A percentile compares a stretch with the other conserved stretches of the same genome.
phyloP scores from a whole-genome alignment of 306 rosid species.

The Quercus wislizeni region DNA sequence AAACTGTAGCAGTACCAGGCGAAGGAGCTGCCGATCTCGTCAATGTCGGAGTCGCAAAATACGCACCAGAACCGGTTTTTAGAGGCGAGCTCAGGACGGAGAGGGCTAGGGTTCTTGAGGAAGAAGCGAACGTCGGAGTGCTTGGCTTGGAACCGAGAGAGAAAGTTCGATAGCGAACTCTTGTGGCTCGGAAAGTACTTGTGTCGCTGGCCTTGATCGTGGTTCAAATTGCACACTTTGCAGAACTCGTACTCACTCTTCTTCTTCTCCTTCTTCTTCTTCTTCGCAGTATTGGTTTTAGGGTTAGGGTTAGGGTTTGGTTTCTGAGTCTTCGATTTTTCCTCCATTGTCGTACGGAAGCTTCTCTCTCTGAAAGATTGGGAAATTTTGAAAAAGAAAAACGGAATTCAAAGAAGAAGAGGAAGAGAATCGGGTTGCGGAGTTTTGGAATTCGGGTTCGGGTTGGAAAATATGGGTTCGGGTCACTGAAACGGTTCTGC shows the following conservation, averaged over 20 bases:
- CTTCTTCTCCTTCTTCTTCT: slow-evolving; percentile 31
- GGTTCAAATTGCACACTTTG: slow-evolving; percentile 69
- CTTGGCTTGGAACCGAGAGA: slow-evolving; percentile 67
- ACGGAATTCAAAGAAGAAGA: neutral
- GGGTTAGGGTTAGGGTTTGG: slow-evolving; percentile 27
- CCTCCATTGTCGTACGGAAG: slow-evolving; percentile 21
- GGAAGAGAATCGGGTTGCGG: neutral
- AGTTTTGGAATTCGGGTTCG: neutral
- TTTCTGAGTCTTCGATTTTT: slow-evolving; percentile 5
- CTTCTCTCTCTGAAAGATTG: neutral
- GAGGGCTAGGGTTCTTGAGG: slow-evolving; percentile 53
- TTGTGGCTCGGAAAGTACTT: slow-evolving; percentile 85
- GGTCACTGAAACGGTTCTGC: no score
- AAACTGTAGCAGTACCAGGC: slow-evolving; percentile 43
- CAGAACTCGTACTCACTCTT: slow-evolving; percentile 68
- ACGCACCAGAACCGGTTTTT: slow-evolving; percentile 80
- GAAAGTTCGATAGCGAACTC: slow-evolving; percentile 64
- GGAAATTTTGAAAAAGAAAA: neutral
- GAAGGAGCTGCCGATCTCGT: slow-evolving; percentile 59
- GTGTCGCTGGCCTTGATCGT: slow-evolving; percentile 77
- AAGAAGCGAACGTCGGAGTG: slow-evolving; percentile 59
- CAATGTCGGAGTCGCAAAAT: slow-evolving; percentile 60
- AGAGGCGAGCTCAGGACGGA: slow-evolving; percentile 49
- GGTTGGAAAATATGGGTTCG: no score
- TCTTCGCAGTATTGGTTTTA: neutral